Evolutionary conservation across 2,329 filamentous ascomycete species (phyloP).

Genomic region (Thielaviopsis populi): DNA sequence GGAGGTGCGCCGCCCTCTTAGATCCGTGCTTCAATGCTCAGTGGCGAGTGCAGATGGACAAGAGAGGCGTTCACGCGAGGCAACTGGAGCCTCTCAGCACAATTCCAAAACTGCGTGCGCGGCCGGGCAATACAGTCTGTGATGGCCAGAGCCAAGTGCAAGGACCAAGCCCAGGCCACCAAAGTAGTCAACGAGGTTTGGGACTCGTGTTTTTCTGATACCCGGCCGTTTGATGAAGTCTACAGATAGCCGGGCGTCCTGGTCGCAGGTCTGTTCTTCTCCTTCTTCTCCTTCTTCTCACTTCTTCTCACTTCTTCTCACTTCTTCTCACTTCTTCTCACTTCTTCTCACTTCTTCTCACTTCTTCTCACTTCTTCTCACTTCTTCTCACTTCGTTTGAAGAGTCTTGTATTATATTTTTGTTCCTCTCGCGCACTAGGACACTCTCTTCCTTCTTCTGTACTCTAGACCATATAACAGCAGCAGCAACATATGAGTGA

Average conservation of each 20-base stretch:
- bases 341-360: constrained; percentile 7
- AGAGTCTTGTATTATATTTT: neutral
- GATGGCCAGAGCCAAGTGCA: constrained; percentile 60
- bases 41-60: constrained; percentile 83
- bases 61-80: constrained; percentile 72
- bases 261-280: neutral
- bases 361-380: constrained; percentile 8
- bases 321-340: constrained; percentile 7
- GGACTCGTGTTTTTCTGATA: constrained; percentile 93
- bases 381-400: constrained; percentile 4
- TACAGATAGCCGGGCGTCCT: constrained; percentile 44
- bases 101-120: constrained; percentile 86
- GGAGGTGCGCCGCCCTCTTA: constrained; percentile 25
- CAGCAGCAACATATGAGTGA: neutral
- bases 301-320: constrained; percentile 7
- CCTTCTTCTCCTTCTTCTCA: no score
- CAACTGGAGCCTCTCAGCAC: constrained; percentile 79
- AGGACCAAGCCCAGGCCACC: constrained; percentile 70
- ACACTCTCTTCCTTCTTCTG: neutral
- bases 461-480: constrained; percentile 4
- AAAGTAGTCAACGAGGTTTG: constrained; percentile 95
- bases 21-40: constrained; percentile 86
- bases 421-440: neutral
- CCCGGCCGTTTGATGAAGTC: constrained; percentile 90
- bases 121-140: constrained; percentile 67